A percentile compares a stretch with the other conserved stretches of the same genome.
Conservation (phyloP, 164 flowering plant species). For the Taxillus chinensis region DNA sequence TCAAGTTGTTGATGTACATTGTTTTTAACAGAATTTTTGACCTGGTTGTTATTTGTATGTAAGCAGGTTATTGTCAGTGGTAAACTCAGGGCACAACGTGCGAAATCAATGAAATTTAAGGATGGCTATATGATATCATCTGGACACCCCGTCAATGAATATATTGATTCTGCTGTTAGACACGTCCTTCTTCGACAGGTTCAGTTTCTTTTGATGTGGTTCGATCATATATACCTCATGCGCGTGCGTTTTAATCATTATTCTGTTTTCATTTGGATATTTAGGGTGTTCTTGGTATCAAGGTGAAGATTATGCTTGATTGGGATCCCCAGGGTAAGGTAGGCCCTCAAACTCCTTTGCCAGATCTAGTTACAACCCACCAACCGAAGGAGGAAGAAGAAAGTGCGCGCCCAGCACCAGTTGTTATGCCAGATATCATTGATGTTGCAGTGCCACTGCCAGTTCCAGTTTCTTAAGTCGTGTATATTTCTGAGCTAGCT, state of each 20-base stretch:
- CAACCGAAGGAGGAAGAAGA: constrained; percentile 53
- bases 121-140: constrained; percentile 3
- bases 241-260: too few relatives aligned
- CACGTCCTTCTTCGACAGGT: constrained; percentile 2
- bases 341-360: constrained; percentile 54
- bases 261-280: not conserved
- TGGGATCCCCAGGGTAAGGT: constrained; percentile 78
- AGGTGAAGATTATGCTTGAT: constrained; percentile 67
- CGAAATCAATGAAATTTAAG: constrained; percentile 3
- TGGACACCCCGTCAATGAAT: constrained; percentile 1
- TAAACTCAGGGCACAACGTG: not conserved
- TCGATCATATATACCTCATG: too few relatives aligned
- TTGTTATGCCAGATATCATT: too few relatives aligned
- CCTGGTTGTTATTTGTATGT: too few relatives aligned
- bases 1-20: too few relatives aligned
- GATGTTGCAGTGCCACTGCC: too few relatives aligned
- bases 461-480: too few relatives aligned
- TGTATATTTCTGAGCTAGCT: too few relatives aligned
- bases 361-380: constrained; percentile 63
- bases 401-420: not conserved
- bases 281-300: constrained; percentile 72
- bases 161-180: not conserved
- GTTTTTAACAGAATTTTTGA: too few relatives aligned
- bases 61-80: not conserved
- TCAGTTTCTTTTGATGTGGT: too few relatives aligned